These are phyloP conservation scores for Poa annua DNA, from an alignment of 176 grass and related monocot genomes.

Conservation along the genomic window DNA sequence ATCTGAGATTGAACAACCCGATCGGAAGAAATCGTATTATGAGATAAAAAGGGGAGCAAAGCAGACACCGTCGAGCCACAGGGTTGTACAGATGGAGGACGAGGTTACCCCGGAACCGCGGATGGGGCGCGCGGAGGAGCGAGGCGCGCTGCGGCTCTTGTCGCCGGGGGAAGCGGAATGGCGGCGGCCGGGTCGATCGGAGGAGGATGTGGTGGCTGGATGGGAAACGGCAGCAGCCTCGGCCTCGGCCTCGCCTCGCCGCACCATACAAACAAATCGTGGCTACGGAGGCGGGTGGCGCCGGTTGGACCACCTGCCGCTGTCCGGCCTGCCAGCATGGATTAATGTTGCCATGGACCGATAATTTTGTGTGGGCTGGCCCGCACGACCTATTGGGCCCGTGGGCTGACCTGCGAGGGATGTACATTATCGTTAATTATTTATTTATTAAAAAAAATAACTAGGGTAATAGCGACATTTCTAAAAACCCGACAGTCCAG, in stretches of 20 bases:
- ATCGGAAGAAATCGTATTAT: not conserved
- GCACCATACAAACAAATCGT: constrained; percentile 36
- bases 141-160: not conserved
- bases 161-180: not conserved
- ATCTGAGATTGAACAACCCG: not conserved
- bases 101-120: not conserved
- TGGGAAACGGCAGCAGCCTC: constrained; percentile 27
- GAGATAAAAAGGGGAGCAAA: not conserved
- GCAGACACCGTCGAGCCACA: not conserved
- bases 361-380: not conserved
- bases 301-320: not conserved
- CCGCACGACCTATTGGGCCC: no score
- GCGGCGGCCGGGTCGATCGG: not conserved
- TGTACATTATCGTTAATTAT: no score
- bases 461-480: no score
- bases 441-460: no score
- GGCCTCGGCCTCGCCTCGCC: constrained; percentile 5
- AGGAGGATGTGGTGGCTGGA: not conserved
- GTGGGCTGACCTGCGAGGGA: not conserved
- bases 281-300: constrained; percentile 21
- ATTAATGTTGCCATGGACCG: not conserved
- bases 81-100: not conserved
- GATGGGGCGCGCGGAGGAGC: not conserved
- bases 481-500: no score
- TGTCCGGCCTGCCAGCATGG: not conserved